Base-by-base conservation (phyloP, 192 early-diverging fungal species). In the Podila epigama region DNA sequence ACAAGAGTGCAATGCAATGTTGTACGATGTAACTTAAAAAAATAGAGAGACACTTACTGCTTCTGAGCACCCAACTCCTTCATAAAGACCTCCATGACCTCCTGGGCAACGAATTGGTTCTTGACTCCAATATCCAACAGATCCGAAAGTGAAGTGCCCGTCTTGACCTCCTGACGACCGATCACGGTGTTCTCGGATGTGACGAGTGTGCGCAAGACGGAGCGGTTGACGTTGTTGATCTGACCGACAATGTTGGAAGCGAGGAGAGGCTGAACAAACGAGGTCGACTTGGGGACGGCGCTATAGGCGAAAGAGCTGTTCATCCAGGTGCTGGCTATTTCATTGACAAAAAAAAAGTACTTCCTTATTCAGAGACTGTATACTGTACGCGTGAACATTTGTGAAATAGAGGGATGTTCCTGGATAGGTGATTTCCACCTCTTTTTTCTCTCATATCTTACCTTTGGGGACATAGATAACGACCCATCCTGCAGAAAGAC, bases 401-500 rank as follows among this genome's bases (percentile, higher is more conserved):
- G n/a, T n/a, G n/a, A n/a, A n/a, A n/a, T n/a, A n/a, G n/a, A n/a
- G n/a, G n/a, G n/a, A n/a, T n/a, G n/a, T n/a, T n/a, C n/a, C n/a
- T n/a, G n/a, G n/a, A n/a, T n/a, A n/a, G n/a, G n/a, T n/a, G n/a
- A n/a, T n/a, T n/a, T n/a, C n/a, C n/a, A n/a, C n/a, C 1, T 25
- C 51, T 22, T 39, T 39, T 1, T 58, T n/a, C 18, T 11, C 29
- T 27, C 20, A n/a, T n/a, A 34, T 40, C 63, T 33, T 80, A 84
- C 84, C 82, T 25, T 70, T 68, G 28, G 85, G 79, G 48, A 86
- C 64, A 42, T 88, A 88, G 29, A 88, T 79, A 16, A 88, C 84
- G 51, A 85, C 68, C 85, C 86, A 88, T 55, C 80, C 68, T 39
- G 75, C 63, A 32, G 69, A 66, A 15, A 82, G 62, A 37, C 79